Percentiles rank a stretch among this genome's conserved stretches.
These are phyloP conservation scores for Epichloe elymi DNA, from an alignment of 2,329 filamentous ascomycete genomes.

Conservation along the genomic window DNA sequence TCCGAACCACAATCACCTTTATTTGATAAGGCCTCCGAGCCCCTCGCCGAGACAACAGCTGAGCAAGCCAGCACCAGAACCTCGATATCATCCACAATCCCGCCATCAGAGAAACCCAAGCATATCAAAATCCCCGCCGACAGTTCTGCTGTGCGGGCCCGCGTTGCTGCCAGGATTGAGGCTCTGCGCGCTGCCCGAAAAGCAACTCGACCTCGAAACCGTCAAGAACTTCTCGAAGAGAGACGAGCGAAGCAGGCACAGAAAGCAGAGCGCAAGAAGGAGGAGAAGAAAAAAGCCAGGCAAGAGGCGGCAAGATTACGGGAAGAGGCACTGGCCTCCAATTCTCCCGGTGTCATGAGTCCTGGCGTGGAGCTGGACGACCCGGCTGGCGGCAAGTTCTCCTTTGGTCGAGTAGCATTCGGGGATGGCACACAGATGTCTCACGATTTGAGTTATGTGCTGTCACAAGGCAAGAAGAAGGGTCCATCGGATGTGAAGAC, in stretches of 20 bases:
- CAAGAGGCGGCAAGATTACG: constrained; percentile 61
- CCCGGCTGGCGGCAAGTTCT: constrained; percentile 56
- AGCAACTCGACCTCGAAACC: constrained; percentile 69
- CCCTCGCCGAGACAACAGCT: constrained; percentile 22
- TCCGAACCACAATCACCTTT: constrained; percentile 38
- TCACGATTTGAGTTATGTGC: constrained; percentile 51
- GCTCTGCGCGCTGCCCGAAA: constrained; percentile 75
- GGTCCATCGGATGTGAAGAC: constrained; percentile 76
- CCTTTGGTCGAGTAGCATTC: constrained; percentile 87
- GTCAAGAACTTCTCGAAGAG: constrained; percentile 84
- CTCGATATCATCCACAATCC: constrained; percentile 54
- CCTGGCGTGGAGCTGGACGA: constrained; percentile 38
- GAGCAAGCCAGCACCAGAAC: constrained; percentile 48
- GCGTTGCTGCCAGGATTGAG: constrained; percentile 72
- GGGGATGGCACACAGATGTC: constrained; percentile 72
- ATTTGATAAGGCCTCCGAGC: constrained; percentile 39
- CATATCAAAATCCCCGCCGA: constrained; percentile 56
- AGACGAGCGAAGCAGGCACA: constrained; percentile 78
- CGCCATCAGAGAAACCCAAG: constrained; percentile 48
- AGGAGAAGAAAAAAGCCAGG: constrained; percentile 60
- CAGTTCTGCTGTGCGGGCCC: constrained; percentile 61
- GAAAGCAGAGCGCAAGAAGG: constrained; percentile 80
- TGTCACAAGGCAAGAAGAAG: constrained; percentile 48
- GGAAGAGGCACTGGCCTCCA: constrained; percentile 49
- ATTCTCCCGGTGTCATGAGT: constrained; percentile 47